Base-by-base conservation (phyloP, 1,139 yeast genomes). In the Torulaspora globosa region DNA sequence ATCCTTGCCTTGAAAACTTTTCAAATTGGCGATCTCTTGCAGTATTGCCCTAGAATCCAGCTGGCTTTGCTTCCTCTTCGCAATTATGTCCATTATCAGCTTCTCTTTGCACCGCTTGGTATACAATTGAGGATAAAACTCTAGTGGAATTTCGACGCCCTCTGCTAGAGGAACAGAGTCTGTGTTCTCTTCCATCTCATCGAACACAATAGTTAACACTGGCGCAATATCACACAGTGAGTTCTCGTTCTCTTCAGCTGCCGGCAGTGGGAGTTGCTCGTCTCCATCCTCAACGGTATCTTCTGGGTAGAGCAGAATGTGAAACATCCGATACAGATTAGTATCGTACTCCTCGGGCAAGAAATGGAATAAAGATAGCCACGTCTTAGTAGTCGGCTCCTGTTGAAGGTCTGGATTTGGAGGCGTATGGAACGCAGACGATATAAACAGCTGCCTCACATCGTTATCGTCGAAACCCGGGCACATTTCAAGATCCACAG, bases 71-170 rank as follows among this genome's bases (percentile, higher is more conserved):
- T 46, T 53, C n/a, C 63, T 41, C 31, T 58, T 53, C 5, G 41
- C 39, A 9, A 59, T 44, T 18, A 63, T 52, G 18, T 59, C 58
- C 18, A 51, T 55, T 4, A 62, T 56, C 30, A 62, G 48, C 36
- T 54, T 50, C 14, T 60, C 58, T 36, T 59, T 62, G 37, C 58
- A 53, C 11, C 47, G 45, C 37, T 55, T 56, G 2, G 62, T 57
- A 42, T 63, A 63, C 14, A 63, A 43, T 43, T 62, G 65, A 1
- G 67, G 67, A 38, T 62, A 63, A 41, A 63, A 63, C 46, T 58
- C 56, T 27, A 62, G 38, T 3, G 67, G 66, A 1, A 63, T 43
- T 14, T 61, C 59, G 1, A 62, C 63, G 9, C 66, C 66, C 15
- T 57, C 54, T 8, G 55, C 46, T 10, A 52, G 38, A 9, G 52